phyloP scores from a whole-genome alignment of 1,284 basidiomycete genomes.

The Moesziomyces antarcticus region DNA sequence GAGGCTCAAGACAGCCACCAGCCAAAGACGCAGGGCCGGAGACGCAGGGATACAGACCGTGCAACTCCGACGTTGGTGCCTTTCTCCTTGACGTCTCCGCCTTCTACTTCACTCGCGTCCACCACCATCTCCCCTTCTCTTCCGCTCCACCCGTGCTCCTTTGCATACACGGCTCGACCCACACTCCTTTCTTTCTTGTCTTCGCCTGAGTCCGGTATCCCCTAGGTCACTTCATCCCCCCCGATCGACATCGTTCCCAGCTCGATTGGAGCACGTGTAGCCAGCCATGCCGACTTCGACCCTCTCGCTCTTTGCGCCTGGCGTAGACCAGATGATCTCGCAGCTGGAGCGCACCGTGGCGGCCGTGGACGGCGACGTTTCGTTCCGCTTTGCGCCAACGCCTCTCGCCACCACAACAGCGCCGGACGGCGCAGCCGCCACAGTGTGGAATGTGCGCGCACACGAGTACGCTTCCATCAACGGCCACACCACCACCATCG shows the following conservation, averaged over 20 bases:
- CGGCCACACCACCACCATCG: constrained; percentile 22
- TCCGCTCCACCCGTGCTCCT: background rate
- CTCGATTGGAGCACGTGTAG: too few species aligned
- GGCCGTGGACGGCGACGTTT: constrained; percentile 22
- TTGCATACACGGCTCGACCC: background rate
- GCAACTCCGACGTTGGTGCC: constrained; percentile 7
- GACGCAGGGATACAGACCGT: background rate
- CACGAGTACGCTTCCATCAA: constrained; percentile 40
- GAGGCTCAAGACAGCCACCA: too few species aligned
- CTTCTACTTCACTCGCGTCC: constrained; percentile 3
- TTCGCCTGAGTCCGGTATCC: too few species aligned
- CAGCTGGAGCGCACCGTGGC: constrained; percentile 18
- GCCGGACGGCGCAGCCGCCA: constrained; percentile 33
- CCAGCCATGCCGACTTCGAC: constrained; percentile 17
- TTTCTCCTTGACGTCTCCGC: background rate
- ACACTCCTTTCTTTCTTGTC: background rate
- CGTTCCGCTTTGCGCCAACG: constrained; percentile 19
- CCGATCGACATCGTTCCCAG: constrained; percentile 4
- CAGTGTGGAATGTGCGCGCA: constrained; percentile 44
- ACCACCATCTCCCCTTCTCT: constrained; percentile 11
- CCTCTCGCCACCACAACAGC: constrained; percentile 41
- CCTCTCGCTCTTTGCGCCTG: constrained; percentile 36
- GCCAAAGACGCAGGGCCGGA: too few species aligned
- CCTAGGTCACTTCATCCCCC: background rate
- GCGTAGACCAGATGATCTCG: constrained; percentile 36